A percentile compares a stretch with the other conserved stretches of the same genome.
phyloP scores from a whole-genome alignment of 305 asterid genomes.

The Petunia hybrid region DNA sequence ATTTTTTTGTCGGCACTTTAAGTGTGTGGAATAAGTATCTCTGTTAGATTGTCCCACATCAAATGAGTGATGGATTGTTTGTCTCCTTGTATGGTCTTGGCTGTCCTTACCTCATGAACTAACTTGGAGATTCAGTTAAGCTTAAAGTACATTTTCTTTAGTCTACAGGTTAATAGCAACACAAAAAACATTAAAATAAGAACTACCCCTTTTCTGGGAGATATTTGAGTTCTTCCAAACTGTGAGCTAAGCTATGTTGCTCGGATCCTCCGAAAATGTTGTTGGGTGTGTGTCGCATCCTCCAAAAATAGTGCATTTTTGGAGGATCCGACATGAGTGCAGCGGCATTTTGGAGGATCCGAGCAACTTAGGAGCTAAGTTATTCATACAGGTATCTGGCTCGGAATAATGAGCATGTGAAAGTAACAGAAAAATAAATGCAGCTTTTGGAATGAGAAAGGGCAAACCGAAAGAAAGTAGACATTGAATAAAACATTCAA shows the following conservation, averaged over 20 bases:
- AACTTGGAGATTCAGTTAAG: no score
- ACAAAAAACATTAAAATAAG: not conserved
- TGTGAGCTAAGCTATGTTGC: slow-evolving; percentile 62
- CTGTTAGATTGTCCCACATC: no score
- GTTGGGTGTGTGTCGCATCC: slow-evolving; percentile 44
- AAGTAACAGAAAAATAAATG: slow-evolving; percentile 39
- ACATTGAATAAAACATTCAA: not conserved
- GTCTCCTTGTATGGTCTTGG: no score
- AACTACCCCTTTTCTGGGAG: slow-evolving; percentile 72
- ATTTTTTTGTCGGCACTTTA: no score
- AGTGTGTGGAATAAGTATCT: no score
- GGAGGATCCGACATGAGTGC: slow-evolving; percentile 63
- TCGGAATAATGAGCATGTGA: slow-evolving; percentile 67
- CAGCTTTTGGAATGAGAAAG: not conserved
- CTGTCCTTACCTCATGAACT: no score
- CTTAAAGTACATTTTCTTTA: no score
- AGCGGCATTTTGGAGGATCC: slow-evolving; percentile 50
- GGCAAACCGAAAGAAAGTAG: not conserved
- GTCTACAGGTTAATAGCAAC: no score
- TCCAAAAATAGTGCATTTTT: slow-evolving; percentile 47
- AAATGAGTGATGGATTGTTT: no score
- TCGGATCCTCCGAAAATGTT: slow-evolving; percentile 44
- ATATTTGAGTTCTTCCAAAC: slow-evolving; percentile 56
- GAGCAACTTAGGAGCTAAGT: slow-evolving; percentile 62
- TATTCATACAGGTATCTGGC: slow-evolving; percentile 76